These are phyloP conservation scores for Amaranthus palmeri DNA, from an alignment of 148 eudicot genomes.

Conservation along the genomic window DNA sequence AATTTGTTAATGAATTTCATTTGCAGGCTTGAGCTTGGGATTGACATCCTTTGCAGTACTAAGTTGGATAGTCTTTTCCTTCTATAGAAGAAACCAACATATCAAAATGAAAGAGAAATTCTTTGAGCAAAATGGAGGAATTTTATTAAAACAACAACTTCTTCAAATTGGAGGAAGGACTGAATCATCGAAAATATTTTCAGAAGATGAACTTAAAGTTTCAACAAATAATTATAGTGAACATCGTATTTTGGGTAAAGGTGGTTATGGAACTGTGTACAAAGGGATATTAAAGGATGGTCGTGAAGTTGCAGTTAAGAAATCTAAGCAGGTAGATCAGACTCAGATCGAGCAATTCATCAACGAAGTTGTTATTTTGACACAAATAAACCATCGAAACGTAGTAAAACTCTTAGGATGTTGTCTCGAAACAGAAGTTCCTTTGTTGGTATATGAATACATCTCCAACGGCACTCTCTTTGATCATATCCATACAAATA, in stretches of 20 bases:
- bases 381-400: conserved; percentile 19
- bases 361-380: conserved; percentile 19
- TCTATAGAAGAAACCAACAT: not conserved
- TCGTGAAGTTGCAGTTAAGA: conserved; percentile 22
- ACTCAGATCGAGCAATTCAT: conserved; percentile 23
- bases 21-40: conserved; percentile 26
- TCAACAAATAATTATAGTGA: conserved; percentile 23
- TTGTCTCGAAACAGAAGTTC: conserved; percentile 26
- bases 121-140: conserved; percentile 23
- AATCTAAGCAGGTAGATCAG: conserved; percentile 3
- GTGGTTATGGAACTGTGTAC: conserved; percentile 23
- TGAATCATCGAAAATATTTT: conserved; percentile 13
- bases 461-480: conserved; percentile 21
- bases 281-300: conserved; percentile 19
- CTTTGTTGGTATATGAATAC: conserved; percentile 18
- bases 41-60: conserved; percentile 5
- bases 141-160: conserved; percentile 20
- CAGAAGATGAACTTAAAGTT: conserved; percentile 4
- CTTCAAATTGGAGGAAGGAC: not conserved
- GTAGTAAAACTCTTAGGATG: conserved; percentile 26
- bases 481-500: conserved; percentile 4
- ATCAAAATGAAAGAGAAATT: conserved; percentile 19
- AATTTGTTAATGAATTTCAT: too few relatives aligned
- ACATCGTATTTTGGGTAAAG: conserved; percentile 15
- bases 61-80: conserved; percentile 21